Base-by-base conservation (phyloP, 2,329 filamentous ascomycete species). In the Paracoccidioides lutzii region DNA sequence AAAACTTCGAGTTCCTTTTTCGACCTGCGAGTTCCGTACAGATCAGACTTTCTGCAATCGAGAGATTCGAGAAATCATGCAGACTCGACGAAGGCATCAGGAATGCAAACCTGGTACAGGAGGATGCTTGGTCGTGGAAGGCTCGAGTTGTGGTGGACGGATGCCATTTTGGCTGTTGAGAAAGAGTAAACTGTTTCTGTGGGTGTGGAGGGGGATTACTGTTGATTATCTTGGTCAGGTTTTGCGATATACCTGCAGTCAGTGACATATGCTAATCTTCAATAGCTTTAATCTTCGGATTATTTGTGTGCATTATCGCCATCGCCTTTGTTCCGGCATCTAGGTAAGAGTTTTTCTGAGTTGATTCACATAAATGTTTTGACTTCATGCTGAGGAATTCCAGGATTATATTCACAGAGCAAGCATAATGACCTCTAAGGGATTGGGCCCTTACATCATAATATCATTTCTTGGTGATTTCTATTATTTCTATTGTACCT, bases 1-100 rank as follows among this genome's bases (percentile, higher is more conserved):
- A 40, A 81, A 84, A 57, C 76, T 88, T 7, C 80, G 85, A 60
- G 85, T 83, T 61, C 85, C 83, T 4, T 81, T 80, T 65, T 69
- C 69, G 58, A 70, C 69, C 54, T 74, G 71, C 53, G 69, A 67
- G 1, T 69, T 75, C 46, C 65, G 67, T 6, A 74, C 71, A 4
- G 72, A 75, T 57, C 70, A 70, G 48, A 59, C 65, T 0, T 75
- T 75, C 55, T 75, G 72, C 56, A 71, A 69, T 43, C 59, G 58
- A n/a, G 64, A 69, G n/a, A 68, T 75, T 32, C 64, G 66, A 5
- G 59, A 59, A 3, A 73, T 74, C n/a, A 75, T 75, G 70, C 66
- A 70, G 56, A 66, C 66, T 50, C 62, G 72, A 37, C 67, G 72
- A 35, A 59, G 67, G 49, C 72, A 75, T 65, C 61, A 65, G 5